A percentile compares a stretch with the other conserved stretches of the same genome.
phyloP scores from a whole-genome alignment of 2,329 filamentous ascomycete species.

The Hypoxylon sp. region DNA sequence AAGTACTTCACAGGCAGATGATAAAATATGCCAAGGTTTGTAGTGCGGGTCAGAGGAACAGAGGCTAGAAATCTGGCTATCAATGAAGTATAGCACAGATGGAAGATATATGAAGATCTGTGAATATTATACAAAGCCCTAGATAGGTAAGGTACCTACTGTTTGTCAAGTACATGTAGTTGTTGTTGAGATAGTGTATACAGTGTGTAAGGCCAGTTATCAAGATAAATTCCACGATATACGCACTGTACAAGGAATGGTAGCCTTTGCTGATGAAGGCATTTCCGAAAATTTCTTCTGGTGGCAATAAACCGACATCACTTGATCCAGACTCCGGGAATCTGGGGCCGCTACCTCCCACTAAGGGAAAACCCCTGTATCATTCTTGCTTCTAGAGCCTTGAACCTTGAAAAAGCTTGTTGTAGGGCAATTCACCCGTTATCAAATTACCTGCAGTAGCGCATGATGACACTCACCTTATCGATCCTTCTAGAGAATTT shows the following conservation, averaged over 20 bases:
- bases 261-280: slow-evolving; percentile 3
- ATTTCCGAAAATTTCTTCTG: slow-evolving; percentile 25
- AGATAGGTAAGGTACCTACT: too few species aligned
- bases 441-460: slow-evolving; percentile 26
- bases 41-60: neutral
- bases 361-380: slow-evolving; percentile 8
- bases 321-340: slow-evolving; percentile 3
- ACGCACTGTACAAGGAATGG: slow-evolving; percentile 32
- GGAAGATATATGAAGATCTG: neutral
- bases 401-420: slow-evolving; percentile 7
- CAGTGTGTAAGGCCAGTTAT: slow-evolving; percentile 4
- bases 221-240: neutral
- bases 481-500: slow-evolving; percentile 27
- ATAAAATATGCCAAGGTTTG: neutral
- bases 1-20: neutral
- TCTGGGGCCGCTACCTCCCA: slow-evolving; percentile 18
- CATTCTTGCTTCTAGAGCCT: slow-evolving; percentile 10
- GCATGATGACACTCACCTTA: slow-evolving; percentile 13
- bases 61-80: neutral
- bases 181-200: neutral
- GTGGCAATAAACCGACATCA: slow-evolving; percentile 41
- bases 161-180: neutral
- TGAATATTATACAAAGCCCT: neutral
- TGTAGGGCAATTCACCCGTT: slow-evolving; percentile 1
- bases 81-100: neutral